These are phyloP conservation scores for Rhizophora mangle DNA, from an alignment of 345 rosid species.

Conservation along the genomic window DNA sequence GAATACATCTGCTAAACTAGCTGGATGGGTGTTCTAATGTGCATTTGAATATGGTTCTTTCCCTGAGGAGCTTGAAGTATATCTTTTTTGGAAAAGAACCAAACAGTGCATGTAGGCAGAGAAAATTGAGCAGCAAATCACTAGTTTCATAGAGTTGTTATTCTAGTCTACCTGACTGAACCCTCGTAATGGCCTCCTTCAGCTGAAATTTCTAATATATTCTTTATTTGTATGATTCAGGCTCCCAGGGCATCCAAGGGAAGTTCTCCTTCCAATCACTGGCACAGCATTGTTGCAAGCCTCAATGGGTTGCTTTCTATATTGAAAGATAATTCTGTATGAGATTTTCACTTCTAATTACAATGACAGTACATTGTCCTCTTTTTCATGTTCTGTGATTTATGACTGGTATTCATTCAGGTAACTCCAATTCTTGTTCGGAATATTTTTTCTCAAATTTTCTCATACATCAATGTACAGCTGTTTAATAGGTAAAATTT, in stretches of 20 bases:
- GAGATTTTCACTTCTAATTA: neutral
- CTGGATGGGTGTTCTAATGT: neutral
- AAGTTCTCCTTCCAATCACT: slow-evolving; percentile 17
- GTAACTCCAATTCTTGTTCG: slow-evolving; percentile 23
- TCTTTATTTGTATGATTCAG: slow-evolving; percentile 10
- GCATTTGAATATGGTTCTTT: slow-evolving; percentile 3
- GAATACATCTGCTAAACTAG: neutral
- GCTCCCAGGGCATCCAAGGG: slow-evolving; percentile 21
- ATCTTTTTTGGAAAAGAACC: neutral
- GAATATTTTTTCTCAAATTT: slow-evolving; percentile 22
- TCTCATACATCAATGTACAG: slow-evolving; percentile 23
- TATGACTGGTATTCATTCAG: slow-evolving; percentile 10
- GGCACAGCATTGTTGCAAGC: slow-evolving; percentile 21
- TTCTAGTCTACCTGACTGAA: neutral
- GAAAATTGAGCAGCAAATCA: neutral
- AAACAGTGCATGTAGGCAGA: neutral
- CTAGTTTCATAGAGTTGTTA: neutral
- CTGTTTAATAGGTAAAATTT: slow-evolving; percentile 30
- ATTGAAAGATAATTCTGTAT: slow-evolving; percentile 27
- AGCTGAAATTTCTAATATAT: slow-evolving; percentile 4
- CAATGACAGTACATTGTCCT: neutral
- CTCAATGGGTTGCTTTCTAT: slow-evolving; percentile 17
- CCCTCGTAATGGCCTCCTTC: neutral
- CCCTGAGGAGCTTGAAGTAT: slow-evolving; percentile 2
- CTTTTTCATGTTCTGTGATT: neutral